Conservation (phyloP, 768 basidiomycete genomes). For the Coprinellus micaceus region DNA sequence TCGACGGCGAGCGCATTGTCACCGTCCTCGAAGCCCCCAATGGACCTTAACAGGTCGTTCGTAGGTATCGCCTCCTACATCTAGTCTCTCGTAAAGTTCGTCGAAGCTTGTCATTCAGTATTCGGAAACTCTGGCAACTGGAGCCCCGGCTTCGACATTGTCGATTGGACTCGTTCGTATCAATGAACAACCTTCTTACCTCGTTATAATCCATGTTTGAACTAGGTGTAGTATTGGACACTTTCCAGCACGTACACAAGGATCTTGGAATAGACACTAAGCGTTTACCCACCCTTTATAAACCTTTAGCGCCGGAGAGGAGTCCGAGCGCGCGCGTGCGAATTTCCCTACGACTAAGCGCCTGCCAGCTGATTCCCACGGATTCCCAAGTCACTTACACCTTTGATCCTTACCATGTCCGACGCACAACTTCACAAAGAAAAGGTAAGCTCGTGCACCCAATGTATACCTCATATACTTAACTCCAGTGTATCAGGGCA, state of each 20-base stretch:
- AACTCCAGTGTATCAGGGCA: conserved; percentile 56
- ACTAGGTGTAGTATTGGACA: too few relatives aligned
- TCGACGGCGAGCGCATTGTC: conserved; percentile 32
- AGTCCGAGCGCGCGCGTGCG: too few relatives aligned
- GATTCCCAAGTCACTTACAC: too few relatives aligned
- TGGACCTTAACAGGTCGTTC: conserved; percentile 39
- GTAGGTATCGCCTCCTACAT: conserved; percentile 30
- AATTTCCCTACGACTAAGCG: too few relatives aligned
- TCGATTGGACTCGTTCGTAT: conserved; percentile 18
- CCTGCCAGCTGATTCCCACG: too few relatives aligned
- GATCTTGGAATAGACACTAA: too few relatives aligned
- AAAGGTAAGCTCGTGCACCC: conserved; percentile 22
- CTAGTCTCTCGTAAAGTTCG: not conserved
- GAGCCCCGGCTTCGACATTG: conserved; percentile 43
- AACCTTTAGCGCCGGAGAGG: too few relatives aligned
- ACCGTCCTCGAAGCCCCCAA: conserved; percentile 39
- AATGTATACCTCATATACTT: not conserved
- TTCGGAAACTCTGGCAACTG: conserved; percentile 55
- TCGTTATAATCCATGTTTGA: not conserved
- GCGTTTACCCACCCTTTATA: too few relatives aligned
- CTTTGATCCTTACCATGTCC: not conserved
- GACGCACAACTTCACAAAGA: conserved; percentile 36
- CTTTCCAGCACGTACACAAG: too few relatives aligned
- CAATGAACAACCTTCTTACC: not conserved
- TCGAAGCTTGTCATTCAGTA: conserved; percentile 27